Evolutionary conservation across 2,329 filamentous ascomycete species (phyloP), one percentile per base, ranked within the genome.

Genomic region (Gnomoniopsis sp.): DNA sequence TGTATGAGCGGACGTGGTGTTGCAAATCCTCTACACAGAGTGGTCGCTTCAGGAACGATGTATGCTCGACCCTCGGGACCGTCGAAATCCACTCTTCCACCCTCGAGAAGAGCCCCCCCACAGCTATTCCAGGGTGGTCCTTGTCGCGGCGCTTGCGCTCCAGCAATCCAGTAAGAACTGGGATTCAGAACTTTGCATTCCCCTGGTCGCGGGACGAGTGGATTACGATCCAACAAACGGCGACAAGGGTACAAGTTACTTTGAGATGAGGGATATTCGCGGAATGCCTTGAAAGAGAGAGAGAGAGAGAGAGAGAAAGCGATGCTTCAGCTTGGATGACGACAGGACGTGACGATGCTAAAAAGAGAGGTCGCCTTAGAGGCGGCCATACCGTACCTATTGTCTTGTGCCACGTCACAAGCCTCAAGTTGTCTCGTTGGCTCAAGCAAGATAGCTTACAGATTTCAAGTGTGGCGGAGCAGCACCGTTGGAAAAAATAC

Each of bases 371-470:
- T 34, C 55, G 47, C 26, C 22, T 41, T 8, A 33, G 19, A 51
- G 47, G 49, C 38, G 34, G 23, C 33, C 23, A 30, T 43, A 15
- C 19, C 47, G 36, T 38, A 30, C 60, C 26, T 58, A 62, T 48
- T 51, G 22, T 43, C 6, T 26, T 50, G 59, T 75, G 76, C 75
- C 76, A 78, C 76, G 76, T 78, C 75, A 75, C 73, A 68, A 77
- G 74, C 73, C 74, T 75, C 73, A 74, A 63, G 54, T 64, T 50
- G 46, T 52, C 41, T 54, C 54, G 44, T 56, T 56, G 14, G 12
- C 12, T 38, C 8, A 59, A 48, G 57, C 59, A 59, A 62, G 63
- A 41, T 49, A 64, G 23, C 17, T 55, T 57, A 54, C 61, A 61
- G n/a, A 63, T 53, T 53, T 59, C 56, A 64, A 54, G 63, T 70